These are phyloP conservation scores for Epichloe sylvatica DNA, from an alignment of 2,329 filamentous ascomycete genomes.

Conservation along the genomic window DNA sequence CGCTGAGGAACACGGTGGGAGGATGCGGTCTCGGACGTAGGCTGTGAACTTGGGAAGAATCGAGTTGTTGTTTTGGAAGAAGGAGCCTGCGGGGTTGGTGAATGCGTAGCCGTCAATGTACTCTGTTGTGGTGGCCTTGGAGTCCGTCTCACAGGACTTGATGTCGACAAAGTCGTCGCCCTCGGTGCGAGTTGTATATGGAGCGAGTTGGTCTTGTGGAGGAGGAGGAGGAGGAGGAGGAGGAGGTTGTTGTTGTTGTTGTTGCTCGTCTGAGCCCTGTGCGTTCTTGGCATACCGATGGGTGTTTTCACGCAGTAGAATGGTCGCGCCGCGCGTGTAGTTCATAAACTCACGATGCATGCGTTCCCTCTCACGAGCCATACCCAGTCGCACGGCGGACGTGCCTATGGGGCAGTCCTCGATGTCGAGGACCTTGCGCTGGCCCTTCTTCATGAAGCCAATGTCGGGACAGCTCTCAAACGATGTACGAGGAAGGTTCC, in stretches of 20 bases:
- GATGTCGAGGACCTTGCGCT: constrained; percentile 70
- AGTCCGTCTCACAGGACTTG: constrained; percentile 81
- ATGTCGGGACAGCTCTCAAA: constrained; percentile 61
- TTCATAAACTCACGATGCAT: constrained; percentile 55
- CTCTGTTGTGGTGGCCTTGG: constrained; percentile 70
- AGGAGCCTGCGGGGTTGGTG: constrained; percentile 80
- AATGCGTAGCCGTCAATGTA: constrained; percentile 78
- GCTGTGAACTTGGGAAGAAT: constrained; percentile 77
- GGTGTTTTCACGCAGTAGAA: constrained; percentile 80
- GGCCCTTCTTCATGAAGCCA: constrained; percentile 83
- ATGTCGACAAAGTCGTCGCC: constrained; percentile 49
- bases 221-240: constrained; percentile 13
- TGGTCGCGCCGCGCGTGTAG: constrained; percentile 72
- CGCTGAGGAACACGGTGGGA: constrained; percentile 33
- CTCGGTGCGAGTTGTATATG: constrained; percentile 34
- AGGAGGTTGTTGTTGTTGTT: constrained; percentile 10
- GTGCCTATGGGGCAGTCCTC: constrained; percentile 96
- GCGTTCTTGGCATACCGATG: constrained; percentile 43
- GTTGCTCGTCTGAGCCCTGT: not conserved
- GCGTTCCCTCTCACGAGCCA: constrained; percentile 66
- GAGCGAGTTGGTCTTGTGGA: constrained; percentile 13
- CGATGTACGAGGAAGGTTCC: constrained; percentile 27
- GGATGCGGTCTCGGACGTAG: constrained; percentile 70
- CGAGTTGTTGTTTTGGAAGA: constrained; percentile 99
- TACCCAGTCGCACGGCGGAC: constrained; percentile 64